Evolutionary conservation across 2,329 filamentous ascomycete species (phyloP).

Genomic region (Tricladium varicosporioides): DNA sequence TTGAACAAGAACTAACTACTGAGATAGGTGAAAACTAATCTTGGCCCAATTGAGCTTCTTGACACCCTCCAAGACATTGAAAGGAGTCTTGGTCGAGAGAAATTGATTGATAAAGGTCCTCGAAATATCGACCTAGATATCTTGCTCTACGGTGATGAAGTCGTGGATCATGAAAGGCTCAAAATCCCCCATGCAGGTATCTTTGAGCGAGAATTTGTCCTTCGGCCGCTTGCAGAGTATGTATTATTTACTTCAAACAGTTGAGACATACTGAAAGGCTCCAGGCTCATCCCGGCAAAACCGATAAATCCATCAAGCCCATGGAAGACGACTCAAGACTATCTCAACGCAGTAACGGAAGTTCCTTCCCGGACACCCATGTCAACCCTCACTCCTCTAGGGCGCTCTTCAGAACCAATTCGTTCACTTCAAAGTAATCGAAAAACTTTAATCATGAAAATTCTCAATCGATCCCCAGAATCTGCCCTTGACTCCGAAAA

Average conservation of each 20-base stretch:
- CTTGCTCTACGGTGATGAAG: slow-evolving; percentile 71
- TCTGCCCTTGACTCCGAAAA: too few species aligned
- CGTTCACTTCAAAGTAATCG: slow-evolving; percentile 53
- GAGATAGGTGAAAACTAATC: slow-evolving; percentile 72
- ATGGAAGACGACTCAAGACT: slow-evolving; percentile 60
- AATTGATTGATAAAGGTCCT: slow-evolving; percentile 88
- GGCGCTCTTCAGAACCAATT: slow-evolving; percentile 49
- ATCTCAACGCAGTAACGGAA: slow-evolving; percentile 48
- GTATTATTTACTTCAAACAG: slow-evolving; percentile 22
- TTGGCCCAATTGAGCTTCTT: slow-evolving; percentile 73
- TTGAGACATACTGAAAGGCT: background rate
- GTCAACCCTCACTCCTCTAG: slow-evolving; percentile 58
- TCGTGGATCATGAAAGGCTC: slow-evolving; percentile 68
- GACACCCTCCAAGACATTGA: slow-evolving; percentile 85
- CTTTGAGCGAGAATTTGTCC: slow-evolving; percentile 88
- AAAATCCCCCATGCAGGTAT: slow-evolving; percentile 82
- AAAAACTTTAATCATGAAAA: slow-evolving; percentile 82
- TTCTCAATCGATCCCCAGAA: slow-evolving; percentile 60
- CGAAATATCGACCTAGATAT: slow-evolving; percentile 95
- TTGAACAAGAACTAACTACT: slow-evolving; percentile 5
- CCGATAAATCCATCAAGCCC: slow-evolving; percentile 52
- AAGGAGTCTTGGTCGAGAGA: slow-evolving; percentile 72
- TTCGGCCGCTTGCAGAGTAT: slow-evolving; percentile 80
- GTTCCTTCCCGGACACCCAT: slow-evolving; percentile 49
- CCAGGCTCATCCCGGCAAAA: slow-evolving; percentile 54